Percentiles rank a stretch among this genome's conserved stretches.
These are phyloP conservation scores for Tolypocladium guangdongense DNA, from an alignment of 2,329 filamentous ascomycete species.

Conservation along the genomic window DNA sequence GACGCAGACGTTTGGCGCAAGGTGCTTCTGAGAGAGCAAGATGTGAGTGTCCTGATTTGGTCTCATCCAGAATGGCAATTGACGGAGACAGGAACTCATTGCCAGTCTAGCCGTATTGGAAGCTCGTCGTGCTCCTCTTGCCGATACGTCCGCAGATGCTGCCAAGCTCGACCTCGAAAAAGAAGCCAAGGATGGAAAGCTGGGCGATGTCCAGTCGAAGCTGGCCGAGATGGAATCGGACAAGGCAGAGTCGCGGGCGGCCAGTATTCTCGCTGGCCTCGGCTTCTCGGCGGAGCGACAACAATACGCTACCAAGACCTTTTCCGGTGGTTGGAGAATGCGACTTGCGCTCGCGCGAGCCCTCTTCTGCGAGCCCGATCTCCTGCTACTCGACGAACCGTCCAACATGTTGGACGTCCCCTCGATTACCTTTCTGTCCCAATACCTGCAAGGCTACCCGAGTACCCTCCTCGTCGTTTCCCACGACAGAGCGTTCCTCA, in stretches of 20 bases:
- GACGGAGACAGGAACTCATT: conserved; percentile 52
- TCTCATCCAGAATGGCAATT: conserved; percentile 4
- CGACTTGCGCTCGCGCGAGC: conserved; percentile 87
- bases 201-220: conserved; percentile 85
- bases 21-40: conserved; percentile 80
- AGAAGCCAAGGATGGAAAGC: conserved; percentile 79
- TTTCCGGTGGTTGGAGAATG: conserved; percentile 99
- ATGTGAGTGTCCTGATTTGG: conserved; percentile 37
- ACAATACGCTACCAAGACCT: conserved; percentile 88
- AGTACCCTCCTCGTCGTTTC: conserved; percentile 94
- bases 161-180: conserved; percentile 74
- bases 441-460: conserved; percentile 88
- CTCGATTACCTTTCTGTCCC: conserved; percentile 96
- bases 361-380: conserved; percentile 93
- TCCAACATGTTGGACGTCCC: conserved; percentile 99
- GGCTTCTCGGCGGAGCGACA: conserved; percentile 93
- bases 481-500: conserved; percentile 97
- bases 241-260: conserved; percentile 90
- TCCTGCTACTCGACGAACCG: conserved; percentile 94
- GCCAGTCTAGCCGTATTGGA: conserved; percentile 69
- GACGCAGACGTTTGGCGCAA: conserved; percentile 99
- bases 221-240: conserved; percentile 98
- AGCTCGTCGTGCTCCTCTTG: conserved; percentile 63
- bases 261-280: conserved; percentile 91
- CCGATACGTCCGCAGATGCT: conserved; percentile 86